Evolutionary conservation across 495 filamentous ascomycete genomes (phyloP).

Genomic region (Penicillium egyptiacum): DNA sequence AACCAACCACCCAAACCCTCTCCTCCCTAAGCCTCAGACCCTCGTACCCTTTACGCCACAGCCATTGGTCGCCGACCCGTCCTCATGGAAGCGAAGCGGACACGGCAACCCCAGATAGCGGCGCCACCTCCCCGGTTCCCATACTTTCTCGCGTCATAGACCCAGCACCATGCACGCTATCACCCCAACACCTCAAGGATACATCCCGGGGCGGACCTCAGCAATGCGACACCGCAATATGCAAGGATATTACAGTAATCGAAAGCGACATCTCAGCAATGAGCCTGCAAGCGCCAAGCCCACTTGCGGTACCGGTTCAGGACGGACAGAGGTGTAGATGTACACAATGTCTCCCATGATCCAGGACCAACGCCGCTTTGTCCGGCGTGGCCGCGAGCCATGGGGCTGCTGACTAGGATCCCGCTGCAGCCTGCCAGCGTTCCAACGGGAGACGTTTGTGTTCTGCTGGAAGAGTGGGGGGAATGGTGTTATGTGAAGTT

Average conservation of each 20-base stretch:
- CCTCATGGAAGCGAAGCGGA: slow-evolving; percentile 48
- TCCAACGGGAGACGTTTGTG: slow-evolving; percentile 4
- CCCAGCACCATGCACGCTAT: not conserved
- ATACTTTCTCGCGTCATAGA: not conserved
- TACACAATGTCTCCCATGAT: slow-evolving; percentile 6
- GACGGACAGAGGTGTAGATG: not conserved
- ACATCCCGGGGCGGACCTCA: not conserved
- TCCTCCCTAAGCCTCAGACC: slow-evolving; percentile 2
- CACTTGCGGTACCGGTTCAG: not conserved
- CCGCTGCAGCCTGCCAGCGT: not conserved
- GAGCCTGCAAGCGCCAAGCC: not conserved
- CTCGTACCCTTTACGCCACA: slow-evolving; percentile 37
- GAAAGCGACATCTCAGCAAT: not conserved
- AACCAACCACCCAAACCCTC: not conserved
- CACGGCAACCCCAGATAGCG: slow-evolving; percentile 47
- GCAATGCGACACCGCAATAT: not conserved
- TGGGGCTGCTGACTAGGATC: slow-evolving; percentile 1
- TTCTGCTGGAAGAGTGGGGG: slow-evolving; percentile 6
- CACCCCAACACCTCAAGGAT: not conserved
- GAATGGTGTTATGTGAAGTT: not conserved
- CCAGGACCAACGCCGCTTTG: slow-evolving; percentile 5
- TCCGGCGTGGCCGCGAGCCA: slow-evolving; percentile 3
- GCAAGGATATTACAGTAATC: not conserved
- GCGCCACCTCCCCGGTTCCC: slow-evolving; percentile 19
- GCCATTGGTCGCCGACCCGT: slow-evolving; percentile 49